Evolutionary conservation across 2,329 filamentous ascomycete genomes (phyloP).

Genomic region (Aspergillus sp.): DNA sequence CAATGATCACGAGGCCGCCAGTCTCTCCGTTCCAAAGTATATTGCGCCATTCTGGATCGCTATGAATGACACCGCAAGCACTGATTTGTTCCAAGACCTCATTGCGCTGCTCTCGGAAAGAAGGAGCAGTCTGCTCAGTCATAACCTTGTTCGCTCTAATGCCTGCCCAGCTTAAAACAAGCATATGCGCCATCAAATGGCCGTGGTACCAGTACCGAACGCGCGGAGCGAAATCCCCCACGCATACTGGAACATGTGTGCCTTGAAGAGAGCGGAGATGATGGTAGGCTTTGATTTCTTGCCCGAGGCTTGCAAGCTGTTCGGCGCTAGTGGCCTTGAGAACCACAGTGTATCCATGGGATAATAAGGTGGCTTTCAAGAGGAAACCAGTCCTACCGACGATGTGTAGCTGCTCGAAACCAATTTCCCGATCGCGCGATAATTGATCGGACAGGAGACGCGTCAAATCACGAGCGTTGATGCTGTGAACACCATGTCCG

Average conservation of each 20-base stretch:
- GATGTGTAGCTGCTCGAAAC: conserved; percentile 4
- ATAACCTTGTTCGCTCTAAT: background rate
- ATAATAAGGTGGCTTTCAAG: background rate
- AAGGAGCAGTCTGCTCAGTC: background rate
- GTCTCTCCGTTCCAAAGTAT: background rate
- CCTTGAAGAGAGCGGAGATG: background rate
- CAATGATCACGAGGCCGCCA: background rate
- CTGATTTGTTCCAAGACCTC: background rate
- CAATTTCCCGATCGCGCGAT: conserved; percentile 17
- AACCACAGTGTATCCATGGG: background rate
- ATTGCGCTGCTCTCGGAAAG: background rate
- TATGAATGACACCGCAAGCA: background rate
- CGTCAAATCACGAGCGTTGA: conserved; percentile 23
- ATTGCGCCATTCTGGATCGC: background rate
- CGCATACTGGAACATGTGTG: background rate
- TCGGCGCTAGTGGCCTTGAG: background rate
- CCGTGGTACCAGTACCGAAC: background rate
- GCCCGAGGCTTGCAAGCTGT: background rate
- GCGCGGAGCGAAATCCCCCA: background rate
- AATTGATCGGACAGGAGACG: conserved; percentile 22
- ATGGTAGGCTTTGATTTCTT: background rate
- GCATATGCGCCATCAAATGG: background rate
- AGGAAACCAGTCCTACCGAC: background rate
- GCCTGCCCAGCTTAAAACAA: background rate
- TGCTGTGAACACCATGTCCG: conserved; percentile 33